phyloP scores from a whole-genome alignment of 176 grass and related monocot species.

The Puccinellia tenuiflora region DNA sequence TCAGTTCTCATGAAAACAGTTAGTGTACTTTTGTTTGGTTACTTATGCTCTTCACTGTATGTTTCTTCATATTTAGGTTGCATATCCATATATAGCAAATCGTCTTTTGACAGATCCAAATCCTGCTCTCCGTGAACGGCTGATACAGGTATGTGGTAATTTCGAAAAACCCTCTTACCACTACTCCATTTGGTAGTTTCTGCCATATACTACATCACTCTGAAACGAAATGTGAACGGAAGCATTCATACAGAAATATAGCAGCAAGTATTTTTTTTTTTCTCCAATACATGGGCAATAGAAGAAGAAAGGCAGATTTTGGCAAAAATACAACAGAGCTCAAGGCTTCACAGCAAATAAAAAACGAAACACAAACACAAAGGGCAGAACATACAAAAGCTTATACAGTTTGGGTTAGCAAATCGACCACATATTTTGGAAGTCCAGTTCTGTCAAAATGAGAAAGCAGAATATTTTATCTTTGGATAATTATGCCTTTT shows the following conservation, averaged over 20 bases:
- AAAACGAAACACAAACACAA: not conserved
- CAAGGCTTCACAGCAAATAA: not conserved
- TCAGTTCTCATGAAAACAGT: slow-evolving; percentile 3
- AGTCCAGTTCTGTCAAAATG: not conserved
- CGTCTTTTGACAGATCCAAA: slow-evolving; percentile 97
- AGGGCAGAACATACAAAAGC: not conserved
- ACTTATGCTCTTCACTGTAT: slow-evolving; percentile 16
- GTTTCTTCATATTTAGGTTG: slow-evolving; percentile 60
- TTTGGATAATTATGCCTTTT: no score
- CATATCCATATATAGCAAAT: slow-evolving; percentile 95
- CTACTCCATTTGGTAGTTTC: not conserved
- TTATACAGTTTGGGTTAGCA: not conserved
- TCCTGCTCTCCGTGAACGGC: slow-evolving; percentile 85
- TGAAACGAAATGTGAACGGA: not conserved
- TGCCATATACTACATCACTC: not conserved
- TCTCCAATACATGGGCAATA: not conserved
- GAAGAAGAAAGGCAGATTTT: not conserved
- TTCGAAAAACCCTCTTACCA: slow-evolving; percentile 6
- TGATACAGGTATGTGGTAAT: slow-evolving; percentile 70
- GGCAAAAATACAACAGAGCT: not conserved
- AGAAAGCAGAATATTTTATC: no score
- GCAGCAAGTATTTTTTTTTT: not conserved
- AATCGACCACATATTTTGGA: not conserved
- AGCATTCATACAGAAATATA: not conserved
- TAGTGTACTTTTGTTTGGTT: not conserved